Percentiles rank a stretch among this genome's conserved stretches.
These are phyloP conservation scores for Geotrichum aggregatum DNA, from an alignment of 1,139 yeast species.

Conservation along the genomic window DNA sequence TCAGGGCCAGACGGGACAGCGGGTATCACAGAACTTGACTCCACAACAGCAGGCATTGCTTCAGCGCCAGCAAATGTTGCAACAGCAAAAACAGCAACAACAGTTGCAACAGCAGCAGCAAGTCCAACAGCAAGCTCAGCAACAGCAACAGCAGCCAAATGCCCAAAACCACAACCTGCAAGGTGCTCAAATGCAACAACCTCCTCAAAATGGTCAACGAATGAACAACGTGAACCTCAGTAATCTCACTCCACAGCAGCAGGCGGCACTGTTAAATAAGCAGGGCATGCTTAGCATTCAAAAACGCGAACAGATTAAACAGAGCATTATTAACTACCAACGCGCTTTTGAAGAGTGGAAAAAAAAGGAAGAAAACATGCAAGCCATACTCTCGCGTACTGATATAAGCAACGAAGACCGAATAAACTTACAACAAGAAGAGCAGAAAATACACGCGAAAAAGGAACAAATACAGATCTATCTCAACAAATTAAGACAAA, in stretches of 20 bases:
- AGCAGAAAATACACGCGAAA: conserved; percentile 25
- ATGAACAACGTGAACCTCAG: conserved; percentile 23
- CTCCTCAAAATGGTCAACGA: conserved; percentile 17
- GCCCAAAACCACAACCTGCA: conserved; percentile 2
- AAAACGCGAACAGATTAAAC: conserved; percentile 30
- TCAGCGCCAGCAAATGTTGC: conserved; percentile 47
- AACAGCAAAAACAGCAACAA: conserved; percentile 28
- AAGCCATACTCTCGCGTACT: conserved; percentile 25
- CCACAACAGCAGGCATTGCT: conserved; percentile 57
- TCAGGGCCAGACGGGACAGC: conserved; percentile 15
- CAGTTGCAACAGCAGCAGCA: conserved; percentile 24
- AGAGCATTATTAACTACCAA: conserved; percentile 27
- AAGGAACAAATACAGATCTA: conserved; percentile 21
- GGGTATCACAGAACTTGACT: conserved; percentile 25
- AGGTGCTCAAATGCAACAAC: conserved; percentile 4
- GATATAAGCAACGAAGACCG: conserved; percentile 26
- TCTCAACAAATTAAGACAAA: not conserved
- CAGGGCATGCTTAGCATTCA: conserved; percentile 6
- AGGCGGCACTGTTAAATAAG: conserved; percentile 8
- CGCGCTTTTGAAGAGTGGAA: conserved; percentile 25
- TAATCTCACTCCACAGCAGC: conserved; percentile 16
- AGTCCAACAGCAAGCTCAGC: conserved; percentile 27
- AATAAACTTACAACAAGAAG: conserved; percentile 26
- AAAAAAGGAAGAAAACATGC: conserved; percentile 26
- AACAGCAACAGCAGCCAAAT: conserved; percentile 16